Evolutionary conservation across 345 rosid genomes (phyloP), one percentile per base, ranked within the genome.

Genomic region (Durio zibethinus): DNA sequence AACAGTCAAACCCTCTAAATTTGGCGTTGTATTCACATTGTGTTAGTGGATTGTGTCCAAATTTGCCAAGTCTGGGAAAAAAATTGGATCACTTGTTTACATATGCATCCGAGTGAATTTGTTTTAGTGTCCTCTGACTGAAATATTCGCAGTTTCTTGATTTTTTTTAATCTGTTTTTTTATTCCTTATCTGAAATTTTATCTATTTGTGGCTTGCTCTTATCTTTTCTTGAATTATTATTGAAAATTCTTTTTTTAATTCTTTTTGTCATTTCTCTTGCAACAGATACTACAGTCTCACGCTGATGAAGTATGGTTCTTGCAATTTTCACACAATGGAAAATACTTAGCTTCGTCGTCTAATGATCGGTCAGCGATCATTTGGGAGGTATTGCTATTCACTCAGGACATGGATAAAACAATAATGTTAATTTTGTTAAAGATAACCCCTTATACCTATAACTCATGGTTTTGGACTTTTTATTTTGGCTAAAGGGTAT

Each of bases 251-350:
- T 56, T 29, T 1, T 73, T 16, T 63, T 14, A 2, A 25, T 56
- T 29, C n/a, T 40, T 38, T 45, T 60, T 74, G 27, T 56, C 38
- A 48, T 57, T 40, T 31, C 72, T 47, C 23, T 72, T 76, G 67
- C 77, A 72, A 72, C 87, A 90, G 94, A 69, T 86, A 80, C 73
- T 90, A 60, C 82, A 90, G 74, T 87, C 82, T 47, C 94, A 90
- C 84, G 80, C 73, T 3, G 90, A 86, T 79, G 94, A 90, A 77
- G 90, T 90, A 45, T 90, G 92, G 94, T 89, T 85, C 76, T 76
- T 90, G 88, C 84, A 86, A 86, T 90, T 90, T 85, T 90, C 94
- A 75, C 91, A 87, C 77, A 86, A 84, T 57, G 92, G 92, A 56
- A 90, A 85, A 76, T 90, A 83, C 83, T 77, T 90, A 72, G 94